A percentile compares a stretch with the other conserved stretches of the same genome.
phyloP scores from a whole-genome alignment of 83 land plant species.

The Thuja plicata region DNA sequence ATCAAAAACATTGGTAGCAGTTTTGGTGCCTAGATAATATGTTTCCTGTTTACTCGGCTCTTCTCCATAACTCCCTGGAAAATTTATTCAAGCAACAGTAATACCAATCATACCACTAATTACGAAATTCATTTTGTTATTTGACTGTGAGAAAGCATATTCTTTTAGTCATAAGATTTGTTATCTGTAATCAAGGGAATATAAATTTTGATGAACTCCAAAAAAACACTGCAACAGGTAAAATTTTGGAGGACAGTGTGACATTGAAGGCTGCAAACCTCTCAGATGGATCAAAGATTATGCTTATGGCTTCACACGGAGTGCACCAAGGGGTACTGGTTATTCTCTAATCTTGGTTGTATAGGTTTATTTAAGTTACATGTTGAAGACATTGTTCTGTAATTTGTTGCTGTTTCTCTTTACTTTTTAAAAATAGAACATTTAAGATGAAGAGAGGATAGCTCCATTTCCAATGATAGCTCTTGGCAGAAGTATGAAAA shows the following conservation, averaged over 20 bases:
- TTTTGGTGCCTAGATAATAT: neutral
- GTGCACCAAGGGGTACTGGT: constrained; percentile 80
- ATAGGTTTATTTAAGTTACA: neutral
- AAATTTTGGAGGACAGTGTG: constrained; percentile 44
- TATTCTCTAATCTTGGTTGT: neutral
- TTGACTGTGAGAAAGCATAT: neutral
- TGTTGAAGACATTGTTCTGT: neutral
- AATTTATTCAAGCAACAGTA: neutral
- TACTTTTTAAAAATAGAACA: neutral
- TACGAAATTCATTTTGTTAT: neutral
- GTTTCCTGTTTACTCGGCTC: neutral
- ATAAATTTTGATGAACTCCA: neutral
- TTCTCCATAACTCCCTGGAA: neutral
- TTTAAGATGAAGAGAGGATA: neutral
- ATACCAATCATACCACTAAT: neutral
- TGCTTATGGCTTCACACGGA: constrained; percentile 92
- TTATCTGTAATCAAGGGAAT: neutral
- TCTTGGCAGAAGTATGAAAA: no score
- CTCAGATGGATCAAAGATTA: constrained; percentile 68
- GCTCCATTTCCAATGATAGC: neutral
- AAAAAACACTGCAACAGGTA: constrained; percentile 42
- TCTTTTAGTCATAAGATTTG: neutral
- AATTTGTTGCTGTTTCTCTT: neutral
- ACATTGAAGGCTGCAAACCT: constrained; percentile 47
- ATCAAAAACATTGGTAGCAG: neutral